Conservation (phyloP, 257 asterid genomes). For the Leonotis leonurus region DNA sequence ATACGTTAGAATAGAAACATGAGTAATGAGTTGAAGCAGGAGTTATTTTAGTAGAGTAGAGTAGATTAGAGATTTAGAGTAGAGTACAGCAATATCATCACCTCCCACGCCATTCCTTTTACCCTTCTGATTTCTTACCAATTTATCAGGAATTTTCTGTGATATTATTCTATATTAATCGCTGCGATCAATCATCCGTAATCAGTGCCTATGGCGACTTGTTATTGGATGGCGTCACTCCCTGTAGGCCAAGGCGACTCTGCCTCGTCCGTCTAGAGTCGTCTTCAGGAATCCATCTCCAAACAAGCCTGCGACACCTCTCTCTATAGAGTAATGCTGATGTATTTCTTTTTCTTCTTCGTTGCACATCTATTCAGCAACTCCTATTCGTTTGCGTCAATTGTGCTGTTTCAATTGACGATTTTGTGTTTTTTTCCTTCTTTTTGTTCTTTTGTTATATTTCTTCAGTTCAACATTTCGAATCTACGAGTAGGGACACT, state of each 20-base stretch:
- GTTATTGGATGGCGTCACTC: conserved; percentile 88
- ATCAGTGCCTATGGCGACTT: conserved; percentile 55
- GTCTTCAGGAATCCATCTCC: conserved; percentile 82
- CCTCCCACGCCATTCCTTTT: neutral
- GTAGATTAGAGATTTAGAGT: no score
- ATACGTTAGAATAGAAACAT: no score
- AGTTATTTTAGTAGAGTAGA: neutral
- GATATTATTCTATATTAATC: conserved; percentile 5
- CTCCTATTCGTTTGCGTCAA: no score
- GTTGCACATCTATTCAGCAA: conserved; percentile 13
- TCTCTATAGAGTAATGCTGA: conserved; percentile 53
- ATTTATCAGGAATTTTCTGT: neutral
- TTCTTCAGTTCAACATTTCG: conserved; percentile 73
- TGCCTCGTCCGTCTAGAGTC: conserved; percentile 61
- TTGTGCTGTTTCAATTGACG: neutral
- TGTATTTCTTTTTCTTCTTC: neutral
- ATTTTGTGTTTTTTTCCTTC: neutral
- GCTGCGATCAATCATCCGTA: conserved; percentile 2
- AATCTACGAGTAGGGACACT: conserved; percentile 92
- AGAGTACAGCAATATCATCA: conserved; percentile 14
- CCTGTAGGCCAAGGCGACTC: conserved; percentile 51
- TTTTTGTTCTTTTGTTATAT: neutral
- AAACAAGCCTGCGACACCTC: conserved; percentile 79
- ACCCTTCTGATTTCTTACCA: neutral
- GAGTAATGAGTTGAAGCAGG: neutral